Evolutionary conservation across 2,329 filamentous ascomycete genomes (phyloP).

Genomic region (Apiospora hydei): DNA sequence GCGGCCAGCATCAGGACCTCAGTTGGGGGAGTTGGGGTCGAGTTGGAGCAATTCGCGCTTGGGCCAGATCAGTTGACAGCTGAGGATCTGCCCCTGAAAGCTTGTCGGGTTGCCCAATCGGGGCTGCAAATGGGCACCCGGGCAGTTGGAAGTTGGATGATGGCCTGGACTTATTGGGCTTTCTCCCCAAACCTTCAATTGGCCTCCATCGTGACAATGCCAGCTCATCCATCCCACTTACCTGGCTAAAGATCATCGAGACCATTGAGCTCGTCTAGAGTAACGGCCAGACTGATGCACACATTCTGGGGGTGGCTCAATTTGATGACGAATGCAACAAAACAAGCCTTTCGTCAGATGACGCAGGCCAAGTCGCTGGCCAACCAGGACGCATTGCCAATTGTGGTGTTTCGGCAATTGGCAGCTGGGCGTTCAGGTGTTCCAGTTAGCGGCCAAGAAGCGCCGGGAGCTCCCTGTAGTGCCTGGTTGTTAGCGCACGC

Average conservation of each 20-base stretch:
- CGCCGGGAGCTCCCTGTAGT: neutral
- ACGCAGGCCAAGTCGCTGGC: neutral
- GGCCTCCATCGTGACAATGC: no score
- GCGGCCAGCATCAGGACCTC: neutral
- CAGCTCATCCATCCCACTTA: neutral
- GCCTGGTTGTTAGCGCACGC: neutral
- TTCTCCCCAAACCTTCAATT: no score
- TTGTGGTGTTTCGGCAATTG: neutral
- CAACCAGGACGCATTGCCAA: neutral
- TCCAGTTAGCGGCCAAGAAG: neutral
- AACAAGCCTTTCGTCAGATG: neutral
- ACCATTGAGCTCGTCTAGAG: neutral
- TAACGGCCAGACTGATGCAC: neutral
- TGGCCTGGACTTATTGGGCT: neutral
- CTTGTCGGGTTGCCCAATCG: neutral
- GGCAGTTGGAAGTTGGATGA: no score
- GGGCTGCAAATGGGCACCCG: neutral
- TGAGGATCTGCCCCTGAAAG: neutral
- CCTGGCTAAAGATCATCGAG: neutral
- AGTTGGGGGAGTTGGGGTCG: neutral
- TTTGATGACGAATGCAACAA: neutral
- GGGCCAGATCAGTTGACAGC: neutral
- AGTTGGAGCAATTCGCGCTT: neutral
- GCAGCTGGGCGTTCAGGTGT: neutral
- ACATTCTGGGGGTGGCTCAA: neutral